A percentile compares a stretch with the other conserved stretches of the same genome.
Evolutionary conservation across 2,329 filamentous ascomycete genomes (phyloP).

Genomic region (Kalaharituber pfeilii): DNA sequence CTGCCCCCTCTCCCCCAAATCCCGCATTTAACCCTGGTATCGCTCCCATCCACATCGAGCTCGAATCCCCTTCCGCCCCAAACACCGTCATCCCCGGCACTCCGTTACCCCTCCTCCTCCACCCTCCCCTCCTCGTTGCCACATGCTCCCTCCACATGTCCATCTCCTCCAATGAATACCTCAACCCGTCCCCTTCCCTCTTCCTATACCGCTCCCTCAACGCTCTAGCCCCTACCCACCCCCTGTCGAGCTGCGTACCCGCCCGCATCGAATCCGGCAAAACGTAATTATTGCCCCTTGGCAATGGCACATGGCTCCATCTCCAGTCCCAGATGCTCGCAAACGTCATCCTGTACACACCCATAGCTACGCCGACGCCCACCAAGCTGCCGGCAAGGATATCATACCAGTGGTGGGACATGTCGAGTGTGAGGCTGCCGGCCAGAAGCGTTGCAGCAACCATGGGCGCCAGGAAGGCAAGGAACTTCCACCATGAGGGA

Average conservation of each 20-base stretch:
- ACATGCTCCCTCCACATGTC: conserved; percentile 13
- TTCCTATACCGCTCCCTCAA: conserved; percentile 1
- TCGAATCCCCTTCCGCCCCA: conserved; percentile 7
- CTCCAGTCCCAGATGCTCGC: conserved; percentile 18
- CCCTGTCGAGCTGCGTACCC: background rate
- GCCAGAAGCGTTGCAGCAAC: conserved; percentile 16
- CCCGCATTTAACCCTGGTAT: too few species aligned
- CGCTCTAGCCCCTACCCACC: background rate
- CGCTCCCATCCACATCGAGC: background rate
- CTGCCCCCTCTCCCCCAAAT: too few species aligned
- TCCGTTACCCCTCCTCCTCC: conserved; percentile 10
- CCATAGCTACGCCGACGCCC: conserved; percentile 12
- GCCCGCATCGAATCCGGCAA: background rate
- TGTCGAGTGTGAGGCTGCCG: conserved; percentile 16
- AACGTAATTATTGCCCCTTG: background rate
- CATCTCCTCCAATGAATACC: conserved; percentile 12
- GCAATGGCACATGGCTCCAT: conserved; percentile 17
- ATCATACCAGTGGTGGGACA: conserved; percentile 20
- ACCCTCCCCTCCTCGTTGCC: conserved; percentile 16
- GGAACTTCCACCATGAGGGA: conserved; percentile 15
- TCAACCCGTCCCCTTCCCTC: conserved; percentile 8
- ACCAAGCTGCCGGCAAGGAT: conserved; percentile 12
- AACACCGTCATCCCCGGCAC: background rate
- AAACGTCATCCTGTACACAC: conserved; percentile 18
- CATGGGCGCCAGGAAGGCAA: conserved; percentile 15